phyloP scores from a whole-genome alignment of 805 yeast genomes.

The Clavispora vitiphila region DNA sequence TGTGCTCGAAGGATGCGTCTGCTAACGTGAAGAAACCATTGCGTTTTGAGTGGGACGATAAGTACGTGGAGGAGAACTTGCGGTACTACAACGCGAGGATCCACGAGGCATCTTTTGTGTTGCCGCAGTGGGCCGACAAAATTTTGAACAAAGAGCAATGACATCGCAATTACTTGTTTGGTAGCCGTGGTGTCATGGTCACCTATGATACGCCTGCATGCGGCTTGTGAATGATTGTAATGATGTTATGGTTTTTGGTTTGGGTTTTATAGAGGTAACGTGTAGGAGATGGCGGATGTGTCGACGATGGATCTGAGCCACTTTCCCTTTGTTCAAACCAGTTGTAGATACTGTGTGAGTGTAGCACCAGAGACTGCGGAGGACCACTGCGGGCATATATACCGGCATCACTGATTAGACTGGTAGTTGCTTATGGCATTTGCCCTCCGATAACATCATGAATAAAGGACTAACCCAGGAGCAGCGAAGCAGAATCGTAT shows the following conservation, averaged over 20 bases:
- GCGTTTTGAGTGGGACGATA: constrained; percentile 54
- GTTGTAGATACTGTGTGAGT: constrained; percentile 4
- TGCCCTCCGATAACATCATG: background rate
- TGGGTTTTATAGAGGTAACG: constrained; percentile 3
- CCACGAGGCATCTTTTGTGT: constrained; percentile 83
- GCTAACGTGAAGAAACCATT: constrained; percentile 66
- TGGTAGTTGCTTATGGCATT: background rate
- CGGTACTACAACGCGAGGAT: constrained; percentile 79
- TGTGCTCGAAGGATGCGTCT: constrained; percentile 71
- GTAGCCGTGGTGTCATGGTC: constrained; percentile 2
- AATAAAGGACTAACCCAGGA: constrained; percentile 24
- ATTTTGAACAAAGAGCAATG: constrained; percentile 27
- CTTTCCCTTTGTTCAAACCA: background rate
- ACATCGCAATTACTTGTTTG: constrained; percentile 1
- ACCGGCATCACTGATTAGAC: background rate
- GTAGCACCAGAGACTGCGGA: too few species aligned
- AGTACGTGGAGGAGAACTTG: constrained; percentile 60
- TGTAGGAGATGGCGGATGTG: constrained; percentile 1
- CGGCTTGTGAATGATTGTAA: constrained; percentile 1
- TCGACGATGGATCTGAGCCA: background rate
- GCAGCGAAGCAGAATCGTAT: constrained; percentile 31
- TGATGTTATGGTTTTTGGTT: constrained; percentile 2
- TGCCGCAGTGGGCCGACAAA: constrained; percentile 84
- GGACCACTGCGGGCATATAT: too few species aligned
- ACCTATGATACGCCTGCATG: background rate